A percentile compares a stretch with the other conserved stretches of the same genome.
phyloP scores from a whole-genome alignment of 2,329 filamentous ascomycete genomes.

The Aspergillus clavatus region DNA sequence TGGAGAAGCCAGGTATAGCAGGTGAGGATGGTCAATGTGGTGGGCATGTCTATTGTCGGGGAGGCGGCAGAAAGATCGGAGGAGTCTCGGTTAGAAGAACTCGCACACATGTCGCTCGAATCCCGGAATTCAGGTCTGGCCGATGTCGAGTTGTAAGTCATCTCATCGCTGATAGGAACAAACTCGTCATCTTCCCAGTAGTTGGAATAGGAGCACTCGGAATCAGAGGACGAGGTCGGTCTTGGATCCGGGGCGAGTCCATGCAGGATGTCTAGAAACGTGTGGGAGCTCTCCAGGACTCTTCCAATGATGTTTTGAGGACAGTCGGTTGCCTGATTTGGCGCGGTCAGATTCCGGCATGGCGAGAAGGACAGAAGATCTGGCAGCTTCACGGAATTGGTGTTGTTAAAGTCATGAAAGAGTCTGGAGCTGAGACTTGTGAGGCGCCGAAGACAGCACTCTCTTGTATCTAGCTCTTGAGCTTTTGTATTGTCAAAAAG shows the following conservation, averaged over 20 bases:
- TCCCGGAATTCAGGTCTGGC: neutral
- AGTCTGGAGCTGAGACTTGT: neutral
- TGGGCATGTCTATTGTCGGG: neutral
- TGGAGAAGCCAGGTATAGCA: constrained; percentile 2
- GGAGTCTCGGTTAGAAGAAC: neutral
- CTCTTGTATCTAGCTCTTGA: neutral
- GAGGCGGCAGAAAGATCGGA: neutral
- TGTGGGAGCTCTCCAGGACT: neutral
- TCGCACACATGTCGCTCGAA: neutral
- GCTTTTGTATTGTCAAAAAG: neutral
- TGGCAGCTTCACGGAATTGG: neutral
- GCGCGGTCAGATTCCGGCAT: neutral
- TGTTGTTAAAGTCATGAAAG: neutral
- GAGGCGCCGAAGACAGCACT: neutral
- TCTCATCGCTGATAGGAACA: neutral
- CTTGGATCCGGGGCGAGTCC: neutral
- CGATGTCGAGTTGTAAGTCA: neutral
- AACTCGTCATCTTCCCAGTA: neutral
- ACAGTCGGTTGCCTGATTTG: neutral
- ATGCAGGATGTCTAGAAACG: neutral
- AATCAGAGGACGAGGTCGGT: neutral
- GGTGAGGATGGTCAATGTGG: constrained; percentile 1
- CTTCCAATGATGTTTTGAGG: constrained; percentile 1
- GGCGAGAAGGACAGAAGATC: constrained; percentile 1
- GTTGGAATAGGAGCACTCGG: neutral